phyloP scores from a whole-genome alignment of 306 rosid genomes.

The Neltuma alba region DNA sequence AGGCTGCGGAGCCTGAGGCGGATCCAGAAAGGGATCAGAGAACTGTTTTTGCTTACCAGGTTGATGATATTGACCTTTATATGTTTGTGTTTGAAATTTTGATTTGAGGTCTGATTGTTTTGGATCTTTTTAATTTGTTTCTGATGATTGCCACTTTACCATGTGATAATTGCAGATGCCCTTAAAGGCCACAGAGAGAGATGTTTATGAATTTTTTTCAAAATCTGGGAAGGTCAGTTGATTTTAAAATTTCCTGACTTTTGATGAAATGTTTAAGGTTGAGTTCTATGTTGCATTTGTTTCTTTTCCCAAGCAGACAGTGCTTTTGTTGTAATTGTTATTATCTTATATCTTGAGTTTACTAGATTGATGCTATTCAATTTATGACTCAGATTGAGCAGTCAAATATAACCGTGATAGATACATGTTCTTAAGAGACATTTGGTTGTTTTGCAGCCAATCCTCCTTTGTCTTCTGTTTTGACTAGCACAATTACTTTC shows the following conservation, averaged over 20 bases:
- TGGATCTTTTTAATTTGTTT: constrained; percentile 24
- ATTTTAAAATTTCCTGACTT: background rate
- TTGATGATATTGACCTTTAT: constrained; percentile 27
- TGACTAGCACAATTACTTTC: constrained; percentile 46
- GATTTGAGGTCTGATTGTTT: background rate
- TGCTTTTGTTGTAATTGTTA: background rate
- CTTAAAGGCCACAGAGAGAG: constrained; percentile 94
- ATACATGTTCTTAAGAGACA: constrained; percentile 46
- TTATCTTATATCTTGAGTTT: constrained; percentile 1
- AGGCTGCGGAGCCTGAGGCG: constrained; percentile 89
- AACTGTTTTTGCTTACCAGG: constrained; percentile 99
- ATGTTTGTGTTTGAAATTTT: background rate
- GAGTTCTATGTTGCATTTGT: background rate
- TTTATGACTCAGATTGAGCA: constrained; percentile 23
- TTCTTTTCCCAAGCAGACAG: background rate
- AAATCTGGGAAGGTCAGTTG: constrained; percentile 96
- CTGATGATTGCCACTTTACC: constrained; percentile 30
- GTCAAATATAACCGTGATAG: constrained; percentile 28
- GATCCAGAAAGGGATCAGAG: constrained; percentile 99
- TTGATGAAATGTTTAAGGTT: background rate
- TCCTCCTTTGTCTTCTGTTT: constrained; percentile 61
- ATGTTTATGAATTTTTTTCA: constrained; percentile 88
- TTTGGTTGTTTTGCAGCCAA: constrained; percentile 59
- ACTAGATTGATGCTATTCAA: constrained; percentile 6
- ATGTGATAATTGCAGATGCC: constrained; percentile 81